Base-by-base conservation (phyloP, 1,139 yeast genomes). In the Candida sanyaensis region DNA sequence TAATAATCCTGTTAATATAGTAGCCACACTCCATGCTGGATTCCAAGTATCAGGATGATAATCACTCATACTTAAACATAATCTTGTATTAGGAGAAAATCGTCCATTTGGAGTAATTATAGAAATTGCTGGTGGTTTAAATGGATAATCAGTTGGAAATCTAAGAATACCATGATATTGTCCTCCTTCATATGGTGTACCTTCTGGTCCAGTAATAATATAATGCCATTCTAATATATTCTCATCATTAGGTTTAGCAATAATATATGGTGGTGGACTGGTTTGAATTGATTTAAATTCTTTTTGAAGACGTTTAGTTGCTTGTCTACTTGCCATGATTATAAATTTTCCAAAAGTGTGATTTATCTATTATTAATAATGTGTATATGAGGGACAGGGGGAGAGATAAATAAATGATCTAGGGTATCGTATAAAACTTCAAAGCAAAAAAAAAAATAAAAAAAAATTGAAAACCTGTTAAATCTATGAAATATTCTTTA, bases 41-140 rank as follows among this genome's bases (percentile, higher is more conserved):
- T 91, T 90, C 97, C 97, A 91, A 1, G 88, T 73, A 63, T 89
- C 93, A 7, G 97, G 97, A 59, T 92, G 98, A 65, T 83, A 91
- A 55, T 92, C 97, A 58, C 93, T 85, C 84, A 92, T 91, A 38
- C 91, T 84, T 44, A 92, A 72, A 68, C 98, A 92, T 42, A 92
- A 75, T 42, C 96, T 73, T 6, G 90, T 81, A 62, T 88, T 87
- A 45, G 90, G 81, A 53, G 84, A 81, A 64, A 92, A 88, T 41
- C 96, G 73, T 4, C 91, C 95, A 54, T 83, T 86, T 4, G 97
- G 97, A 0, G 97, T 92, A 46, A 84, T 72, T 92, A 92, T 91
- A 46, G 88, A 78, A 50, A 92, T 92, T 23, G 96, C 82, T 1
- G 97, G 97, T 3, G 98, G 98, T 57, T 87, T 84, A 72, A 87